phyloP scores from a whole-genome alignment of 129 eudicot genomes.

The Heracleum sosnowskyi region DNA sequence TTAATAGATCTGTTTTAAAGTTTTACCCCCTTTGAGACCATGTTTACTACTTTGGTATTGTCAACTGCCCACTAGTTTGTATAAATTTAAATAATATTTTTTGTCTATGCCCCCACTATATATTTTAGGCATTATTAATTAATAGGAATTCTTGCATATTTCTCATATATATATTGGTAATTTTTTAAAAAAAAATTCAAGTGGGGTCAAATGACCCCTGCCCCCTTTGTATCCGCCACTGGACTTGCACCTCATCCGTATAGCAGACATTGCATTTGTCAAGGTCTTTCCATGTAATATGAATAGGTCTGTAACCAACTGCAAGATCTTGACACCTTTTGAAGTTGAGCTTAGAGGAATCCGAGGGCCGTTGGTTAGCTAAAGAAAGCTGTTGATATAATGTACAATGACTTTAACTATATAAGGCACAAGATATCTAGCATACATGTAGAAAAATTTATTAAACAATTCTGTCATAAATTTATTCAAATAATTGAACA shows the following conservation, averaged over 20 bases:
- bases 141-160: too few species aligned
- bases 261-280: constrained; percentile 97
- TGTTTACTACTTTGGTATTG: too few species aligned
- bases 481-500: background rate
- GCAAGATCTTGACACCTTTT: constrained; percentile 41
- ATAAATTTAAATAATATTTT: too few species aligned
- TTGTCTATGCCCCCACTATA: too few species aligned
- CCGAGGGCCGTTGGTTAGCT: constrained; percentile 14
- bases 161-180: too few species aligned
- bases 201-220: too few species aligned
- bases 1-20: too few species aligned
- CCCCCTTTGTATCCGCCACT: too few species aligned
- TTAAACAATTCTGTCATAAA: background rate
- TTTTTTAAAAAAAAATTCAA: too few species aligned
- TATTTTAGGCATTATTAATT: too few species aligned
- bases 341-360: constrained; percentile 30
- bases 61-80: too few species aligned
- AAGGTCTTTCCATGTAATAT: constrained; percentile 83
- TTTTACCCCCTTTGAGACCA: too few species aligned
- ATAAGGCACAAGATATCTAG: background rate
- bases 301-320: constrained; percentile 66
- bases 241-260: constrained; percentile 99
- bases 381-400: constrained; percentile 54
- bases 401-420: constrained; percentile 2
- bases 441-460: background rate